A percentile compares a stretch with the other conserved stretches of the same genome.
These are phyloP conservation scores for Cladosporium austrohemisphaericum DNA, from an alignment of 2,329 filamentous ascomycete species.

Conservation along the genomic window DNA sequence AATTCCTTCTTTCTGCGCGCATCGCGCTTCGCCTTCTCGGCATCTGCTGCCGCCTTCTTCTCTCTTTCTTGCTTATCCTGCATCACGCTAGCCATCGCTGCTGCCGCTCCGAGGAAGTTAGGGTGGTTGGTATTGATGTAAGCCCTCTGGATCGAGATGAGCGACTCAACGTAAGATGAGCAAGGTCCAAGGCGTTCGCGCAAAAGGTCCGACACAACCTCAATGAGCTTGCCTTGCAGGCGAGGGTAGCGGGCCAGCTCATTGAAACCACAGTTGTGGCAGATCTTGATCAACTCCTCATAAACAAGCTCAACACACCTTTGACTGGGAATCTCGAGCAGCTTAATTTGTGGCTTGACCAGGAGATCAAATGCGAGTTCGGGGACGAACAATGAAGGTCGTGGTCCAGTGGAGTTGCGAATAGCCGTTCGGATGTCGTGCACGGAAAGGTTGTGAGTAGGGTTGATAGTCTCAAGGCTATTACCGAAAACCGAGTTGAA, in stretches of 20 bases:
- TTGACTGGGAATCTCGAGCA: conserved; percentile 90
- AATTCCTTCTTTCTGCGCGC: conserved; percentile 78
- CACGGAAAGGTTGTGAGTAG: conserved; percentile 89
- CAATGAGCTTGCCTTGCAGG: conserved; percentile 92
- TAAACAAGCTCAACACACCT: conserved; percentile 97
- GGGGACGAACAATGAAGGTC: conserved; percentile 92
- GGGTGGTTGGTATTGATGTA: conserved; percentile 99
- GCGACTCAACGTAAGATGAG: conserved; percentile 87
- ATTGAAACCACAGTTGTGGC: conserved; percentile 94
- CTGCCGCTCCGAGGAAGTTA: conserved; percentile 94
- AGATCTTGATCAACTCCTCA: conserved; percentile 98
- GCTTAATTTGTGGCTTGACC: conserved; percentile 97
- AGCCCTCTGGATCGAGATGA: conserved; percentile 94
- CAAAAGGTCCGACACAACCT: conserved; percentile 93
- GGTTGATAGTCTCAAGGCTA: conserved; percentile 91
- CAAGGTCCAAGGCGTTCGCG: conserved; percentile 87
- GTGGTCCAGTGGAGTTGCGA: conserved; percentile 92
- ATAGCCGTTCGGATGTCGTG: conserved; percentile 96
- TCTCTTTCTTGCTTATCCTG: conserved; percentile 92
- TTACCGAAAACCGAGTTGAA: conserved; percentile 99
- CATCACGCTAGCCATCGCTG: conserved; percentile 96
- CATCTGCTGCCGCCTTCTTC: conserved; percentile 71
- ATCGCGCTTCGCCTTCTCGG: conserved; percentile 83
- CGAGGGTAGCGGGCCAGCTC: conserved; percentile 89
- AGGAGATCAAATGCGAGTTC: conserved; percentile 96